phyloP scores from a whole-genome alignment of 2,329 filamentous ascomycete genomes.

The Dryadomyces quercus-mongolicae region DNA sequence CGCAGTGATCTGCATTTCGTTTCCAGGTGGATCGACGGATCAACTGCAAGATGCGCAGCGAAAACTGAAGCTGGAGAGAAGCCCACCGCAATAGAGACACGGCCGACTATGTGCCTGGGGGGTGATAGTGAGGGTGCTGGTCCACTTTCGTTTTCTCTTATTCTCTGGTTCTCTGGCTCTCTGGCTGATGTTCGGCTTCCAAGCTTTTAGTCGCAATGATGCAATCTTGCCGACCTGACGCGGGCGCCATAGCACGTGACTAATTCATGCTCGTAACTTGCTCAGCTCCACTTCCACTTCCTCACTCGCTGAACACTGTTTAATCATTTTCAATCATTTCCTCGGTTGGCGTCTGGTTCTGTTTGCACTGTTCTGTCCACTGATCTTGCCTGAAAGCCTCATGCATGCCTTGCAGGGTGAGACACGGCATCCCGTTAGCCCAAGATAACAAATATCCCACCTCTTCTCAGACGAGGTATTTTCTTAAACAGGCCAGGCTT shows the following conservation, averaged over 20 bases:
- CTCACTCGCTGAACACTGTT: too few species aligned
- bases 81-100: not conserved
- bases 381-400: too few species aligned
- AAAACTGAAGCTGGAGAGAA: not conserved
- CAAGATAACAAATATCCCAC: too few species aligned
- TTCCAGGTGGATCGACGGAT: not conserved
- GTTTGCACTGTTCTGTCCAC: too few species aligned
- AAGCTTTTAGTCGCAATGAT: not conserved
- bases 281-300: not conserved
- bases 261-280: too few species aligned
- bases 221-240: not conserved
- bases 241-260: not conserved
- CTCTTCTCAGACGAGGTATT: too few species aligned
- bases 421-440: too few species aligned
- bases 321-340: too few species aligned
- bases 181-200: not conserved
- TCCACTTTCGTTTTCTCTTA: not conserved
- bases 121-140: not conserved
- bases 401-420: too few species aligned
- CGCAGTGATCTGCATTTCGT: not conserved
- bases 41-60: not conserved
- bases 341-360: too few species aligned
- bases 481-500: too few species aligned
- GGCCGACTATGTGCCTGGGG: not conserved
- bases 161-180: not conserved